Evolutionary conservation across 345 rosid genomes (phyloP).

Genomic region (Euphorbia peplus): DNA sequence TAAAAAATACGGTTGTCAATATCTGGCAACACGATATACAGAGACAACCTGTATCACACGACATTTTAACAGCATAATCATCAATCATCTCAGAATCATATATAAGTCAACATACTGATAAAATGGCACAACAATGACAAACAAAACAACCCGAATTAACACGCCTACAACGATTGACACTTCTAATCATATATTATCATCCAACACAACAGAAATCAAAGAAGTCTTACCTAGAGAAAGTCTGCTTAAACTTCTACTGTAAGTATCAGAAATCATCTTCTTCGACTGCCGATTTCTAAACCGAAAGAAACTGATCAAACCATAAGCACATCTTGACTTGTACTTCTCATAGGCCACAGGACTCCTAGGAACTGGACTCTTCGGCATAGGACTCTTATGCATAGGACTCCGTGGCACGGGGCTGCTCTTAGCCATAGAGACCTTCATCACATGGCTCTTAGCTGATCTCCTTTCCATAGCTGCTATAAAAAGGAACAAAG

Average conservation of each 20-base stretch:
- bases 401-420: too few species aligned
- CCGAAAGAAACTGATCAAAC: constrained; percentile 46
- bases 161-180: neutral
- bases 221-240: constrained; percentile 41
- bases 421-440: constrained; percentile 38
- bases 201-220: neutral
- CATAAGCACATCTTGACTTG: constrained; percentile 62
- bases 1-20: too few species aligned
- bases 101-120: too few species aligned
- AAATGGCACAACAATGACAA: too few species aligned
- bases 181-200: neutral
- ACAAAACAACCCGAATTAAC: too few species aligned
- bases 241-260: constrained; percentile 28
- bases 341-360: constrained; percentile 52
- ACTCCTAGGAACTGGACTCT: constrained; percentile 53
- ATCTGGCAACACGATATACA: too few species aligned
- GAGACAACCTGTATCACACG: too few species aligned
- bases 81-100: too few species aligned
- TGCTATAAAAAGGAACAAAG: constrained; percentile 7
- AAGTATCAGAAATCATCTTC: constrained; percentile 51
- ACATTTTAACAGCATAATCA: too few species aligned
- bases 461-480: constrained; percentile 32
- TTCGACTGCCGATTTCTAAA: constrained; percentile 44
- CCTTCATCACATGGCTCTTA: constrained; percentile 40
- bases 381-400: constrained; percentile 40